A percentile compares a stretch with the other conserved stretches of the same genome.
These are phyloP conservation scores for Willaertia magna DNA, from an alignment of 208 protist genomes.

Conservation along the genomic window DNA sequence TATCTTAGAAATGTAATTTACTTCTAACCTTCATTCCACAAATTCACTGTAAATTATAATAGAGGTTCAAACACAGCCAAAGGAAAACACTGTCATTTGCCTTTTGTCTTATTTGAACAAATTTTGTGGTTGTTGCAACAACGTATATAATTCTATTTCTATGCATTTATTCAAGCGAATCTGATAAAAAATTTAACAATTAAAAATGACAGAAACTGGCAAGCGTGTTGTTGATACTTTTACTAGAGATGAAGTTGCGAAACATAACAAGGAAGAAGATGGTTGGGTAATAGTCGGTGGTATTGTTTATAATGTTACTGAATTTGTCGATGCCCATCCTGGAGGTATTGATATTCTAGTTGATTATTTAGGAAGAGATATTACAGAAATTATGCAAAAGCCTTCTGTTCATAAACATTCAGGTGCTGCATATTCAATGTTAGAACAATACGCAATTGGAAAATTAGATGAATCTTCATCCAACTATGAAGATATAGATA, in stretches of 20 bases:
- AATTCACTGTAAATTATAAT: no score
- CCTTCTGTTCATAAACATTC: neutral
- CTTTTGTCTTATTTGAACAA: no score
- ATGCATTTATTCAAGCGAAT: no score
- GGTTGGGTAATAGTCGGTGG: slow-evolving; percentile 28
- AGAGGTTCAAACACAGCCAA: no score
- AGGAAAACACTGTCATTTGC: no score
- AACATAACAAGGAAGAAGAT: neutral
- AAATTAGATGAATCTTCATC: neutral
- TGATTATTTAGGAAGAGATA: slow-evolving; percentile 22
- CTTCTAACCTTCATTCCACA: no score
- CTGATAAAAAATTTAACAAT: no score
- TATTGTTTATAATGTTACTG: slow-evolving; percentile 39
- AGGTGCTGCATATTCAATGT: neutral
- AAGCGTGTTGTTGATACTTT: no score
- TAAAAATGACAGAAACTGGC: no score
- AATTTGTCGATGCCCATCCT: slow-evolving; percentile 41
- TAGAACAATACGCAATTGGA: neutral
- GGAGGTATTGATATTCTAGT: slow-evolving; percentile 29
- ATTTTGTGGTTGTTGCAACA: no score
- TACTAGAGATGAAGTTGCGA: neutral
- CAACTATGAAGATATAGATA: neutral
- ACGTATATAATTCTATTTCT: no score
- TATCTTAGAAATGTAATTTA: no score
- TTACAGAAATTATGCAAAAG: neutral